phyloP scores from a whole-genome alignment of 495 filamentous ascomycete genomes.

The Lophiostoma macrostomum region DNA sequence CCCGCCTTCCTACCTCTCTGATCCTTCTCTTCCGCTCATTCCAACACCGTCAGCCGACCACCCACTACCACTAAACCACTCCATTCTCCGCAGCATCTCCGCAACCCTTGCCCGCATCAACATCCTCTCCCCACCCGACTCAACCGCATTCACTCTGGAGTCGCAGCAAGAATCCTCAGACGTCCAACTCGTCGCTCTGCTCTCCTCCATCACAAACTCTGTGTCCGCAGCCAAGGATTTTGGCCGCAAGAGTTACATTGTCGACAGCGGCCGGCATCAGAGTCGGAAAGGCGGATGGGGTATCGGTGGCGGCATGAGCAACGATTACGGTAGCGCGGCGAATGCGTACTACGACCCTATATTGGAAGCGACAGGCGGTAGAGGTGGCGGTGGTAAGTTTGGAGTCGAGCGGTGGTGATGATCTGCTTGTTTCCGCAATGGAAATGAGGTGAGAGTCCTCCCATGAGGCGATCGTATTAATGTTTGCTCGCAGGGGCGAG shows the following conservation, averaged over 20 bases:
- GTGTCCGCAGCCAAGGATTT: slow-evolving; percentile 30
- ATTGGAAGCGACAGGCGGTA: too few species aligned
- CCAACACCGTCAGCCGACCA: slow-evolving; percentile 35
- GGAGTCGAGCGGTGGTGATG: slow-evolving; percentile 8
- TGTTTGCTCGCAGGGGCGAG: too few species aligned
- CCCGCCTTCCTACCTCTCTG: slow-evolving; percentile 58
- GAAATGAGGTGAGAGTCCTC: too few species aligned
- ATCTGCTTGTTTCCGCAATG: too few species aligned
- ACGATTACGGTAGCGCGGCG: neutral
- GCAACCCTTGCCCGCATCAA: slow-evolving; percentile 54
- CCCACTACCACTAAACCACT: slow-evolving; percentile 40
- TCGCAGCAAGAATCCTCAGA: slow-evolving; percentile 30
- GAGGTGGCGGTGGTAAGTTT: neutral
- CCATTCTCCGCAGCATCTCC: slow-evolving; percentile 57
- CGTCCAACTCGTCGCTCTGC: slow-evolving; percentile 31
- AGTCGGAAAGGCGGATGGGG: slow-evolving; percentile 14
- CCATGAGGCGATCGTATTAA: too few species aligned
- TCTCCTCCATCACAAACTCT: slow-evolving; percentile 28
- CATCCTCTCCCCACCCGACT: slow-evolving; percentile 47
- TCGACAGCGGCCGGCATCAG: slow-evolving; percentile 20
- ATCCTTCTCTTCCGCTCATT: slow-evolving; percentile 30
- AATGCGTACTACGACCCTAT: neutral
- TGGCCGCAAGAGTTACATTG: slow-evolving; percentile 26
- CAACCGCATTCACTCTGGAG: slow-evolving; percentile 31
- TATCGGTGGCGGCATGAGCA: slow-evolving; percentile 1